phyloP scores from a whole-genome alignment of 2,329 filamentous ascomycete species.

The Botrytis sinoallii region DNA sequence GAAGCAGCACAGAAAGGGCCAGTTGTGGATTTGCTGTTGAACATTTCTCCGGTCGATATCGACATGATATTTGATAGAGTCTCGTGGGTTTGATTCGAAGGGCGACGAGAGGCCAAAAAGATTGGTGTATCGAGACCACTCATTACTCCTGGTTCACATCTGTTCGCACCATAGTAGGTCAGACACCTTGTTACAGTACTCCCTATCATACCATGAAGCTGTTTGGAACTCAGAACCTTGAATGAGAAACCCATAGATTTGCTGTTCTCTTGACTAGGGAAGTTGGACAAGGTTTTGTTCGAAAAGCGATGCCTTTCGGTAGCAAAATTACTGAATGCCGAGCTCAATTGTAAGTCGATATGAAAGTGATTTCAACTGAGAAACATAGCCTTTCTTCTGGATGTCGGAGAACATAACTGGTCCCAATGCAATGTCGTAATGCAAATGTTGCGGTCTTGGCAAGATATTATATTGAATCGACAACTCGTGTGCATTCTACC shows the following conservation, averaged over 20 bases:
- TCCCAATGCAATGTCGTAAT: neutral
- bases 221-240: neutral
- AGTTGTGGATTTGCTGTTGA: conserved; percentile 30
- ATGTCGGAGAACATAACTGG: neutral
- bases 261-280: neutral
- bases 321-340: too few species aligned
- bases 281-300: neutral
- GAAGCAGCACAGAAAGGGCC: conserved; percentile 42
- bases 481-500: neutral
- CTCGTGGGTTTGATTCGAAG: neutral
- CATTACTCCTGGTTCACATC: neutral
- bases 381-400: too few species aligned
- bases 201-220: neutral
- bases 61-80: neutral
- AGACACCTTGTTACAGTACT: neutral
- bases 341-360: neutral
- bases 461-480: neutral
- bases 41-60: neutral
- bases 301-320: neutral
- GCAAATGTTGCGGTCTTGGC: neutral
- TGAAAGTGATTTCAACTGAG: neutral
- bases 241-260: neutral
- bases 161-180: neutral
- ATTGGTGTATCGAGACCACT: neutral
- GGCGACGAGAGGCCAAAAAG: neutral